Percentiles rank a stretch among this genome's conserved stretches.
Conservation (phyloP, 1,139 yeast species). For the Lodderomyces orthopsilosis region DNA sequence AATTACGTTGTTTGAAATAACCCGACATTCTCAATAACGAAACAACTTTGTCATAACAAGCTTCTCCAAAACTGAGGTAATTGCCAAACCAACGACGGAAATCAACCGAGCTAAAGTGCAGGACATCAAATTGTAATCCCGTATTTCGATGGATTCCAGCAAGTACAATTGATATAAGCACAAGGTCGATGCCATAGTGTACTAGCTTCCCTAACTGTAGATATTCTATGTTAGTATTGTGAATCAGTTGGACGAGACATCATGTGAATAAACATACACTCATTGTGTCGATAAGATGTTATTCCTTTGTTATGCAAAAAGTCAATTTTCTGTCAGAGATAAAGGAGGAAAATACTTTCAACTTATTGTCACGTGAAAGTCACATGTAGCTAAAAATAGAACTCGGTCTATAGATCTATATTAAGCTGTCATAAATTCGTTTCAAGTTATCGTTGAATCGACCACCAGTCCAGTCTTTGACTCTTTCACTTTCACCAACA, state of each 20-base stretch:
- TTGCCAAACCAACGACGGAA: conserved; percentile 51
- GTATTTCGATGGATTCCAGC: conserved; percentile 68
- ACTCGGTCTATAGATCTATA: background rate
- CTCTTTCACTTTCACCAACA: conserved; percentile 49
- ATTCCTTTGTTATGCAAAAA: background rate
- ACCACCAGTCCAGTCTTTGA: conserved; percentile 57
- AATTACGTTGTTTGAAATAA: conserved; percentile 43
- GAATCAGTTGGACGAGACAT: background rate
- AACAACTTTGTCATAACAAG: conserved; percentile 46
- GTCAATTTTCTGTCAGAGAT: background rate
- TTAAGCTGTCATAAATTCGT: conserved; percentile 29
- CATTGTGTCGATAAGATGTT: conserved; percentile 3
- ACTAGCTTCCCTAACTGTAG: conserved; percentile 48
- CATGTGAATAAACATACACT: background rate
- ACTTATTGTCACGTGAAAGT: background rate
- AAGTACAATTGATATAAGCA: conserved; percentile 57
- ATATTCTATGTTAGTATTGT: background rate
- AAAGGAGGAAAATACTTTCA: background rate
- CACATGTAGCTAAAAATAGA: background rate
- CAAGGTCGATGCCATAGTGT: conserved; percentile 58
- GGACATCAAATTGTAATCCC: conserved; percentile 51
- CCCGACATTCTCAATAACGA: conserved; percentile 38
- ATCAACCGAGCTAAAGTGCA: conserved; percentile 49
- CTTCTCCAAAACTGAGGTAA: conserved; percentile 55
- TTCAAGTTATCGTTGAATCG: conserved; percentile 46